Conservation (phyloP, 805 yeast genomes). For the Spathaspora arborariae region DNA sequence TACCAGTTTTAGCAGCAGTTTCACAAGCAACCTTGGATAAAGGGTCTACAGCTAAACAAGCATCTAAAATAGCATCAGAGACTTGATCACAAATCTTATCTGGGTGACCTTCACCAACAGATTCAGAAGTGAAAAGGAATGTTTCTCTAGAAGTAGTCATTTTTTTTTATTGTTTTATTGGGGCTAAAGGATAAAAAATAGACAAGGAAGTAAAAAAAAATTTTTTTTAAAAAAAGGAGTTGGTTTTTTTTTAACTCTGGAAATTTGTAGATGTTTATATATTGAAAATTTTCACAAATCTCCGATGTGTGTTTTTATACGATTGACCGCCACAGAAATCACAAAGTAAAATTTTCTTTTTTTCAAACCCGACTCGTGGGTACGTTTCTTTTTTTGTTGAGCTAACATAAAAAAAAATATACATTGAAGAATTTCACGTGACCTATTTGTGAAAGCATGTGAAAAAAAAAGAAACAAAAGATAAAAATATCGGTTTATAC, state of each 20-base stretch:
- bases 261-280: not conserved
- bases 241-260: not conserved
- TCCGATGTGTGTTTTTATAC: not conserved
- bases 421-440: slow-evolving; percentile 5
- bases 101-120: slow-evolving; percentile 94
- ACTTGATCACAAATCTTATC: slow-evolving; percentile 98
- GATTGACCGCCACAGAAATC: not conserved
- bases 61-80: slow-evolving; percentile 96
- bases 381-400: not conserved
- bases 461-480: slow-evolving; percentile 1
- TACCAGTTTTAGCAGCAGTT: slow-evolving; percentile 98
- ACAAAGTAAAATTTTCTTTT: not conserved
- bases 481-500: not conserved
- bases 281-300: slow-evolving; percentile 2
- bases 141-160: slow-evolving; percentile 23
- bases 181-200: slow-evolving; percentile 3
- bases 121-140: slow-evolving; percentile 76
- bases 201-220: not conserved
- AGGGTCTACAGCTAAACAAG: slow-evolving; percentile 94
- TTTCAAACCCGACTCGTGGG: not conserved
- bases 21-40: slow-evolving; percentile 99
- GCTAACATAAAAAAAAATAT: not conserved
- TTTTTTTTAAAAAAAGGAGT: not conserved
- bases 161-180: not conserved
- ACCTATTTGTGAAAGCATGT: slow-evolving; percentile 2